Conservation (phyloP, 2,329 filamentous ascomycete genomes). For the Colletotrichum abscissum region DNA sequence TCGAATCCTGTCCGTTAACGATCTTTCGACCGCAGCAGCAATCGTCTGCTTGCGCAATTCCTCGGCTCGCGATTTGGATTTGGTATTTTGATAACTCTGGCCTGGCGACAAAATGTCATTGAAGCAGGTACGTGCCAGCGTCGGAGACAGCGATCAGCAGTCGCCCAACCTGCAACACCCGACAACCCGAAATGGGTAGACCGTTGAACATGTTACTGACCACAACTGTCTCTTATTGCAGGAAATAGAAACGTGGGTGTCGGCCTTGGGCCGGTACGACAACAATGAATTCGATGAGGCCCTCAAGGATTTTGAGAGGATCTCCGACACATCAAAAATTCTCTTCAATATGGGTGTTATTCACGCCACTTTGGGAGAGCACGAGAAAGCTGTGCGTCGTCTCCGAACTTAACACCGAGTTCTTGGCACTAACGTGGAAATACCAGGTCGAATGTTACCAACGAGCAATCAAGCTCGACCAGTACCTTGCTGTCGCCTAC, state of each 20-base stretch:
- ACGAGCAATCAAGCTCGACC: slow-evolving; percentile 87
- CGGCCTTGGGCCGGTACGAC: slow-evolving; percentile 91
- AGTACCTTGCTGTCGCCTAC: slow-evolving; percentile 96
- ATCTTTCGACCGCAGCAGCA: slow-evolving; percentile 24
- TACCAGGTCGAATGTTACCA: slow-evolving; percentile 92
- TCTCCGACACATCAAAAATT: slow-evolving; percentile 97
- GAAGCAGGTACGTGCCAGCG: slow-evolving; percentile 62
- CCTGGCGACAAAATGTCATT: slow-evolving; percentile 61
- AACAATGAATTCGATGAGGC: slow-evolving; percentile 97
- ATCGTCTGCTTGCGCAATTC: slow-evolving; percentile 22
- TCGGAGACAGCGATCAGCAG: background rate
- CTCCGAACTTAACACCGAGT: background rate
- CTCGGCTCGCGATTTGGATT: background rate
- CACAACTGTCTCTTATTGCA: slow-evolving; percentile 47
- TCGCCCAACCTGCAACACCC: background rate
- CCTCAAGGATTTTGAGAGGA: slow-evolving; percentile 83
- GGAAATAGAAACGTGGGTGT: slow-evolving; percentile 99
- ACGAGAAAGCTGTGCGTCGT: slow-evolving; percentile 87
- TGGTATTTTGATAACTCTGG: background rate
- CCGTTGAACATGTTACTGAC: slow-evolving; percentile 1
- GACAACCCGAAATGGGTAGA: background rate
- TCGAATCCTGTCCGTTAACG: background rate
- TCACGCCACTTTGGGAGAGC: slow-evolving; percentile 94
- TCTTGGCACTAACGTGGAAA: slow-evolving; percentile 33
- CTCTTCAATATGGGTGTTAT: slow-evolving; percentile 99